A percentile compares a stretch with the other conserved stretches of the same genome.
These are phyloP conservation scores for Sesbania bispinosa DNA, from an alignment of 306 rosid genomes.

Conservation along the genomic window DNA sequence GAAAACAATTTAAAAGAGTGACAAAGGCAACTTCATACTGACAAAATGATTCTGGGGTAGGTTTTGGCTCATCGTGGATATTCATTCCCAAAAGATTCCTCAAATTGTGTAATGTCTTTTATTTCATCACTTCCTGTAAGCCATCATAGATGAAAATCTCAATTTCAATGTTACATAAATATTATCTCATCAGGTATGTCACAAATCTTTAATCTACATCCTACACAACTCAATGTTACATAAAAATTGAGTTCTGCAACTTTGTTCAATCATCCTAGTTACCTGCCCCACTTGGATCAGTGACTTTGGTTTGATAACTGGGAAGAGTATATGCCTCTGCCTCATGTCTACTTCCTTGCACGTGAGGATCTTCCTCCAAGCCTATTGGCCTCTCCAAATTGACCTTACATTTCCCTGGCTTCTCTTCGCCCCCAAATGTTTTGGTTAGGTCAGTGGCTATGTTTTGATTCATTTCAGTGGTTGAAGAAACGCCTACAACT, in stretches of 20 bases:
- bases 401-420: neutral
- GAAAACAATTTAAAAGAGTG: too few relatives aligned
- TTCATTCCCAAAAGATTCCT: conserved; percentile 42
- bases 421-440: conserved; percentile 14
- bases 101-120: conserved; percentile 26
- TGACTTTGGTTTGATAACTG: too few relatives aligned
- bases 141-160: too few relatives aligned
- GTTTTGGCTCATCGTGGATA: conserved; percentile 16
- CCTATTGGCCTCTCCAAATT: too few relatives aligned
- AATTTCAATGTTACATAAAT: too few relatives aligned
- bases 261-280: too few relatives aligned
- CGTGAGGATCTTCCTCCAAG: too few relatives aligned
- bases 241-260: neutral
- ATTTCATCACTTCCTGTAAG: too few relatives aligned
- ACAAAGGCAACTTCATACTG: too few relatives aligned
- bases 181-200: neutral
- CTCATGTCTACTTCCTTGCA: too few relatives aligned
- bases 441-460: neutral
- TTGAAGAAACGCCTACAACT: conserved; percentile 20
- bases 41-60: neutral
- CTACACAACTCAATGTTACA: neutral
- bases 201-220: neutral
- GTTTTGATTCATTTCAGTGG: neutral
- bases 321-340: too few relatives aligned
- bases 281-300: too few relatives aligned